Percentiles rank a stretch among this genome's conserved stretches.
Conservation (phyloP, 1,284 basidiomycete genomes). For the Puccinia coronata region DNA sequence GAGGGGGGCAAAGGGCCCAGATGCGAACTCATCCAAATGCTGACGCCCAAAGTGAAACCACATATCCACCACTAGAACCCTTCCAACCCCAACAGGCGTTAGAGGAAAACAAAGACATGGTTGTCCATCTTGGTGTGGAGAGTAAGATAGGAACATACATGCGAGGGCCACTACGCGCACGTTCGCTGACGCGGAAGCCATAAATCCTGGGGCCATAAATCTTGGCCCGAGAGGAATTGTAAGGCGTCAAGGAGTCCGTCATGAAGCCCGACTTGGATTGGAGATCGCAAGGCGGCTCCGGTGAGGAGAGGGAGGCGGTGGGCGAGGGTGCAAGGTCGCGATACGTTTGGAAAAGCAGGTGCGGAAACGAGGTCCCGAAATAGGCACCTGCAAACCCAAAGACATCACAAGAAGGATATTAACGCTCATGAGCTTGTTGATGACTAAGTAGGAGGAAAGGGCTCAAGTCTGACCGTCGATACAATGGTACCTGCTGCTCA, state of each 20-base stretch:
- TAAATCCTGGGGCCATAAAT: constrained; percentile 93
- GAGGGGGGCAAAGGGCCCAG: no score
- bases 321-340: constrained; percentile 66
- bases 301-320: constrained; percentile 39
- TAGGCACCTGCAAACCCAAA: constrained; percentile 84
- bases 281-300: constrained; percentile 42
- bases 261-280: constrained; percentile 53
- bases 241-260: constrained; percentile 29
- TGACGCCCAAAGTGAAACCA: no score
- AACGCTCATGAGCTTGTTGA: not conserved
- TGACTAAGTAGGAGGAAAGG: not conserved
- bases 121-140: no score
- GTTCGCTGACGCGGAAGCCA: constrained; percentile 67
- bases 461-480: constrained; percentile 75
- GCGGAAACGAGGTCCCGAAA: constrained; percentile 97
- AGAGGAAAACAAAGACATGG: no score
- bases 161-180: constrained; percentile 80
- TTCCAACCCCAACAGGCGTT: no score
- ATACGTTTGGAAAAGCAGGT: constrained; percentile 96
- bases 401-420: no score
- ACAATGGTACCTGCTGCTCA: constrained; percentile 90
- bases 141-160: constrained; percentile 67
- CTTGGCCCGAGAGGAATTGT: constrained; percentile 69
- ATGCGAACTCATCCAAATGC: no score
- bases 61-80: no score